Base-by-base conservation (phyloP, 202 grass and related monocot species). In the Cymbopogon flexuosus region DNA sequence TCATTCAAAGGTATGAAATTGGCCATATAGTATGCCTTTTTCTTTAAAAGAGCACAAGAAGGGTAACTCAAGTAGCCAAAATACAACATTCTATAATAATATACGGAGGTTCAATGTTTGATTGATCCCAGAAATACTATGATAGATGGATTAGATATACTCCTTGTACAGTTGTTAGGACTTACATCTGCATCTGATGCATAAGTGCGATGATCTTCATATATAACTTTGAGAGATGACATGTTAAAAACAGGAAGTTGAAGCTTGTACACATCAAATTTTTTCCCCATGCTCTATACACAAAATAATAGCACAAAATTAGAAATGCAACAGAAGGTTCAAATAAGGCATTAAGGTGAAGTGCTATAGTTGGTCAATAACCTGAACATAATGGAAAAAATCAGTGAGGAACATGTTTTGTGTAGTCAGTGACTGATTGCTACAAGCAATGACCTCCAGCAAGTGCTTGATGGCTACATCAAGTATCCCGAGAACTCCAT, bases 351-450 rank as follows among this genome's bases (percentile, higher is more conserved):
- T 58, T 23, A 58, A 58, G 21, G 62, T 49, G 36, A 24, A 60
- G 68, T 35, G 54, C 7, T 83, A 47, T 61, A 5, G 2, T 70
- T 21, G 71, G 37, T 77, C 23, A 51, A 75, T 34, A 89, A 99
- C 96, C 96, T 99, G 96, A 91, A 99, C 90, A 81, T 96, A 88
- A 91, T 90, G 88, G 75, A 93, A 96, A 83, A 99, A 96, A 71
- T 96, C 92, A 42, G 68, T 85, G 76, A 99, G 92, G 75, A 99
- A 96, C 73, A 93, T 69, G 83, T 59, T 96, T 91, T 99, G 96
- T 21, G 89, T 96, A 59, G 83, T 36, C 65, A 86, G 51, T 1
- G 92, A 99, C 77, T 99, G 96, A 80, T 96, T 89, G 73, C 96
- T 90, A 75, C 96, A 99, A 72, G 87, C 88, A 73, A 99, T 84